A percentile compares a stretch with the other conserved stretches of the same genome.
These are phyloP conservation scores for Sarocladium brachiariae DNA, from an alignment of 2,329 filamentous ascomycete genomes.

Conservation along the genomic window DNA sequence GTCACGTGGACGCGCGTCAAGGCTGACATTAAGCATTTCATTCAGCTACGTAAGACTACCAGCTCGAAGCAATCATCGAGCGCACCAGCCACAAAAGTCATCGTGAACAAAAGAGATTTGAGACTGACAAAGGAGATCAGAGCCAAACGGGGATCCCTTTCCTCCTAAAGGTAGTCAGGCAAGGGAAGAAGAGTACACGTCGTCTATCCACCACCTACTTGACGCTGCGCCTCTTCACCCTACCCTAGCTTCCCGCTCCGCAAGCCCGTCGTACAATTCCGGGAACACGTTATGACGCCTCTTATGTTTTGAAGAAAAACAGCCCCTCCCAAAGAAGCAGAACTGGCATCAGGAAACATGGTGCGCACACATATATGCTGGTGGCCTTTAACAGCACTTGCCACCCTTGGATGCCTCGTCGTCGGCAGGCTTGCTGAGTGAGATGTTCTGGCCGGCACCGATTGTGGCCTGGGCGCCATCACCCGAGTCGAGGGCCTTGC, in stretches of 20 bases:
- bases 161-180: background rate
- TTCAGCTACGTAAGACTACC: conserved; percentile 32
- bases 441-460: conserved; percentile 73
- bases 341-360: conserved; percentile 5
- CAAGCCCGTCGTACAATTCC: conserved; percentile 23
- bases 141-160: background rate
- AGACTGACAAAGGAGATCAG: conserved; percentile 28
- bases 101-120: conserved; percentile 25
- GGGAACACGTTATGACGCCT: conserved; percentile 26
- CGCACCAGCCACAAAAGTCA: conserved; percentile 28
- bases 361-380: conserved; percentile 12
- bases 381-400: conserved; percentile 64
- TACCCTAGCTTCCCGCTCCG: conserved; percentile 1
- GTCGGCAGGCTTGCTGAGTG: conserved; percentile 79
- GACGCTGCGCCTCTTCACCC: conserved; percentile 16
- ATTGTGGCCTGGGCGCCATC: conserved; percentile 75
- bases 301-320: conserved; percentile 18
- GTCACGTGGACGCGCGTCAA: conserved; percentile 9
- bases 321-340: conserved; percentile 8
- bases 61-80: conserved; percentile 30
- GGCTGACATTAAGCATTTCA: conserved; percentile 23
- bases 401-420: conserved; percentile 67
- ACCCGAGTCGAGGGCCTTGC: conserved; percentile 89
- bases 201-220: conserved; percentile 19
- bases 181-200: conserved; percentile 3